phyloP scores from a whole-genome alignment of 2,329 filamentous ascomycete species.

The Geosmithia flava region DNA sequence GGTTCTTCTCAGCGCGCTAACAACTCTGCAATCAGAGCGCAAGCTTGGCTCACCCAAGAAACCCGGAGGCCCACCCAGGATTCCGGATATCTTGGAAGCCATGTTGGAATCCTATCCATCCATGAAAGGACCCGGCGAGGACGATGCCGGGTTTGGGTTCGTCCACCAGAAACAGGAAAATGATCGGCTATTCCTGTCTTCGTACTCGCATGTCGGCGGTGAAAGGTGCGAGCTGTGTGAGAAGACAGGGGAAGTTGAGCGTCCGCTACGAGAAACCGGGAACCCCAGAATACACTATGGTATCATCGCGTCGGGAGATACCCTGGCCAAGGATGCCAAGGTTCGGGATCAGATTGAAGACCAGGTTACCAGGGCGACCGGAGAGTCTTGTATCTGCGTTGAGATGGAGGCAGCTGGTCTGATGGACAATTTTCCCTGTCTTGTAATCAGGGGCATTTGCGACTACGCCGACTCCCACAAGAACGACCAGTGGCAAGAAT shows the following conservation, averaged over 20 bases:
- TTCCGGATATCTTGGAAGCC: too few relatives aligned
- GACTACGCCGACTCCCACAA: constrained; percentile 19
- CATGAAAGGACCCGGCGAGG: too few relatives aligned
- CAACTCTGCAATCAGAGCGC: background rate
- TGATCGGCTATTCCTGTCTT: too few relatives aligned
- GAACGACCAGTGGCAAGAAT: constrained; percentile 12
- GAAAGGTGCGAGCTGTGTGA: too few relatives aligned
- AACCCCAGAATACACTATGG: constrained; percentile 16
- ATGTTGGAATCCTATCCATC: too few relatives aligned
- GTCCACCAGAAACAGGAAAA: too few relatives aligned
- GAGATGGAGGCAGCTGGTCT: constrained; percentile 2
- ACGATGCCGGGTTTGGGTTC: too few relatives aligned
- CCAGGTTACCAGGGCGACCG: constrained; percentile 2
- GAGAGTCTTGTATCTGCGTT: constrained; percentile 3
- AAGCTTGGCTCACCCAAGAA: too few relatives aligned
- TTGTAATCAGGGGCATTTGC: constrained; percentile 17
- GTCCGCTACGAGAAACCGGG: too few relatives aligned
- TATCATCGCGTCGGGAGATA: constrained; percentile 15
- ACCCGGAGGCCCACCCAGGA: too few relatives aligned
- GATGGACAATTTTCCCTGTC: constrained; percentile 11
- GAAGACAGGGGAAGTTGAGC: too few relatives aligned
- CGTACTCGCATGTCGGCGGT: too few relatives aligned
- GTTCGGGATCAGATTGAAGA: background rate
- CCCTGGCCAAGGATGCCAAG: constrained; percentile 4
- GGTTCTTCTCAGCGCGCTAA: background rate